Evolutionary conservation across 768 basidiomycete genomes (phyloP), one percentile per base, ranked within the genome.

Genomic region (Cubamyces sp.): DNA sequence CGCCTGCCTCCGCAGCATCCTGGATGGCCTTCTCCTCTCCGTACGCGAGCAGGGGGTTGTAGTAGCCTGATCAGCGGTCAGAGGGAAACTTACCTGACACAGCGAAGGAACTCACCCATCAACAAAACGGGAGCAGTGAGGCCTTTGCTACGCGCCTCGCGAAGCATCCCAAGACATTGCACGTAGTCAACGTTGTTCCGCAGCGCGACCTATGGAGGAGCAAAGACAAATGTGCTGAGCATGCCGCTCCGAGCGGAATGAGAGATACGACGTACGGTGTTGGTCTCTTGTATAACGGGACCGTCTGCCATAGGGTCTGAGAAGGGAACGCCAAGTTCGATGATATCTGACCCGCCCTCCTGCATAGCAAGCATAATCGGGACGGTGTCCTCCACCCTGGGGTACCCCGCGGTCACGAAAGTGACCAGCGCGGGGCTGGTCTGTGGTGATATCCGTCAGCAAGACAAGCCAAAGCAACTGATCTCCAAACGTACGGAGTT

Each of bases 281-380:
- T 98, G 14, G 92, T 84, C 64, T 89, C 90, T 72, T 99, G 96
- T 64, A 99, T 97, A 3, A 86, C 87, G 25, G 92, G 92, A 0
- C 96, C 96, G 76, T 99, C 96, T 2, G 94, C 96, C 67, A 94
- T 92, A 19, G 96, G 96, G 77, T 98, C 96, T 56, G 92, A 96
- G 79, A 96, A 98, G 0, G 96, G 94, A 28, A 98, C 84, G 18
- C 96, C 96, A 18, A 99, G 83, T 74, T 99, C 96, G 63, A 98
- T 95, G 62, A 98, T 85, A 74, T 98, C 95, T 47, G 93, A 85
- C 6, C 96, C 96, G 55, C 96, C 96, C 47, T 84, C 83, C 74
- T 98, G 90, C 87, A 99, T 92, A 25, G 92, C 91, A 39, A 98
- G 84, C 79, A 98, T 74, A 61, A 94, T 82, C 1, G 92, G 87